Percentiles rank a stretch among this genome's conserved stretches.
phyloP scores from a whole-genome alignment of 805 yeast genomes.

The Zygosaccharomyces kombuchaensis region DNA sequence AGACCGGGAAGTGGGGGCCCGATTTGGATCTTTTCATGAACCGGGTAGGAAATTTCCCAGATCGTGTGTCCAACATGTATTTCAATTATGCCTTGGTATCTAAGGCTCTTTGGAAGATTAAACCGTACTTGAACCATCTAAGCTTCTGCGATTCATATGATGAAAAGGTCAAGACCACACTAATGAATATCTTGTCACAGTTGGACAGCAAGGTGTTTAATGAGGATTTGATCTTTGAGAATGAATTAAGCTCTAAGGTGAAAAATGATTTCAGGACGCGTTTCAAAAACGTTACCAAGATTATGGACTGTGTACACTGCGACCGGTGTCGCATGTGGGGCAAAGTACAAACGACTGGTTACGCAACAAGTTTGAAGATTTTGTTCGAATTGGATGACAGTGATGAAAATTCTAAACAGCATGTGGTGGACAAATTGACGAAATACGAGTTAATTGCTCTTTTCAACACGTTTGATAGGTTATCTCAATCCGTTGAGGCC shows the following conservation, averaged over 20 bases:
- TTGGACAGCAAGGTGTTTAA: conserved; percentile 41
- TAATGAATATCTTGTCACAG: conserved; percentile 39
- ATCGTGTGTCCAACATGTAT: conserved; percentile 82
- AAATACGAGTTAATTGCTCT: conserved; percentile 86
- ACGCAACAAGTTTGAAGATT: conserved; percentile 92
- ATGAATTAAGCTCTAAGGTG: conserved; percentile 43
- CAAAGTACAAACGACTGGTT: conserved; percentile 93
- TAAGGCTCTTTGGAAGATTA: conserved; percentile 70
- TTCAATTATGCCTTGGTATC: conserved; percentile 87
- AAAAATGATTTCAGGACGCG: conserved; percentile 84
- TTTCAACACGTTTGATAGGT: conserved; percentile 86
- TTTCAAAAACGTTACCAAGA: conserved; percentile 82
- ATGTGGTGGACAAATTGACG: conserved; percentile 55
- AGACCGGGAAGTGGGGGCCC: conserved; percentile 79
- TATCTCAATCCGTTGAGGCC: conserved; percentile 77
- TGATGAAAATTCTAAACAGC: conserved; percentile 40
- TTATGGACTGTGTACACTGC: conserved; percentile 99
- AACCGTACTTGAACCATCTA: conserved; percentile 47
- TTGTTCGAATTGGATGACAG: conserved; percentile 66
- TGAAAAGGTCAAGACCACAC: conserved; percentile 41
- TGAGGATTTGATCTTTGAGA: conserved; percentile 48
- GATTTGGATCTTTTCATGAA: conserved; percentile 76
- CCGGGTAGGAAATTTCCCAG: conserved; percentile 86
- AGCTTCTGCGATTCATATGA: conserved; percentile 47
- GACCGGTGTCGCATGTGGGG: conserved; percentile 99